These are phyloP conservation scores for Chondrus crispus DNA, from an alignment of 23 red algal species.

Conservation along the genomic window DNA sequence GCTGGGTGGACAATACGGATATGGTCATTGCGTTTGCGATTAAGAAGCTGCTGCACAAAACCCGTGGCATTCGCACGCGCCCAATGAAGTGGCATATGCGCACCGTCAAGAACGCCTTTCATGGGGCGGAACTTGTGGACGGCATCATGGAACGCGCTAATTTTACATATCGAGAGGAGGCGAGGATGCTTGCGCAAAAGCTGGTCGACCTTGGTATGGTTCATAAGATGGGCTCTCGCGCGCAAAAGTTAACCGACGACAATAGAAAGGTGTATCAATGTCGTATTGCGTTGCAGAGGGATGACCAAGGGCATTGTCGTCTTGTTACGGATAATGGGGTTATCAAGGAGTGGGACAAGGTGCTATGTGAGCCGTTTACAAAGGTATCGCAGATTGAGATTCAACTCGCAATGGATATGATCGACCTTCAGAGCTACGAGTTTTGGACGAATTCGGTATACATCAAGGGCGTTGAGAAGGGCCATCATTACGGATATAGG, in stretches of 20 bases:
- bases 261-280: conserved; percentile 36
- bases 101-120: conserved; percentile 32
- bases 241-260: conserved; percentile 18
- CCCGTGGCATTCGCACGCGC: conserved; percentile 48
- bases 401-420: conserved; percentile 52
- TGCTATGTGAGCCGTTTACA: neutral
- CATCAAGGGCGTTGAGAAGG: conserved; percentile 41
- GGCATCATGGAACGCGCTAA: conserved; percentile 59
- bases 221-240: neutral
- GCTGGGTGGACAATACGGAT: conserved; percentile 10
- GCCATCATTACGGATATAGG: conserved; percentile 61
- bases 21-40: conserved; percentile 36
- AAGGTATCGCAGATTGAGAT: conserved; percentile 49
- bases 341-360: conserved; percentile 29
- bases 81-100: conserved; percentile 58
- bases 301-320: conserved; percentile 39
- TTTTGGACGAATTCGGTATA: conserved; percentile 64
- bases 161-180: conserved; percentile 29
- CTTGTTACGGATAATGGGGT: neutral
- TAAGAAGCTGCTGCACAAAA: conserved; percentile 26
- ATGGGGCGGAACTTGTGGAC: conserved; percentile 52
- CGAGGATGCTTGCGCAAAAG: conserved; percentile 26
- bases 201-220: conserved; percentile 49
- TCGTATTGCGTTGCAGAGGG: conserved; percentile 30
- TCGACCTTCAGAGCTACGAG: conserved; percentile 66